Conservation (phyloP, 176 grass and related monocot species). For the Phyllostachys edulis region DNA sequence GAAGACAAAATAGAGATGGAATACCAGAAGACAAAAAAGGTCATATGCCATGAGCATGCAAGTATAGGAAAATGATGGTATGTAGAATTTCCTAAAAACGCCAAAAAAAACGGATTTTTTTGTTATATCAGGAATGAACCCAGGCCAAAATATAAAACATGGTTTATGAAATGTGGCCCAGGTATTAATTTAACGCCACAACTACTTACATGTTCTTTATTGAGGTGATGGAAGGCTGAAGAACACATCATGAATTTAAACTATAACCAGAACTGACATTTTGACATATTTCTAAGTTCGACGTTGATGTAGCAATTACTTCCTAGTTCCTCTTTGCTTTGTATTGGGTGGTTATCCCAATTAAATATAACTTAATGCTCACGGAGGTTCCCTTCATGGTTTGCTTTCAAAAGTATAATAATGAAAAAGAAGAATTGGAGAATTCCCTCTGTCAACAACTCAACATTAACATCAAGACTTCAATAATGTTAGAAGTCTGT, state of each 20-base stretch:
- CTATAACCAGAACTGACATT: constrained; percentile 13
- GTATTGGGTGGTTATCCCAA: background rate
- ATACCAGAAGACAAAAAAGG: background rate
- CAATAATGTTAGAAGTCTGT: constrained; percentile 31
- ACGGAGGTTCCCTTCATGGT: background rate
- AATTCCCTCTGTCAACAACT: constrained; percentile 21
- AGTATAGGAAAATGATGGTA: background rate
- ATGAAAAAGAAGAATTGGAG: background rate
- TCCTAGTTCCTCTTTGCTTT: constrained; percentile 4
- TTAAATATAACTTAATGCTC: constrained; percentile 16
- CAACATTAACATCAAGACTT: constrained; percentile 27
- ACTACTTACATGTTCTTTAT: constrained; percentile 3
- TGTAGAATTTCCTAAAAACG: background rate
- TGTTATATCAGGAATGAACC: background rate
- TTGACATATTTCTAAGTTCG: constrained; percentile 27
- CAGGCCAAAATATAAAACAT: background rate
- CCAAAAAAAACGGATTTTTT: background rate
- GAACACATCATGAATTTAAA: background rate
- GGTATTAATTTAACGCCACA: constrained; percentile 9
- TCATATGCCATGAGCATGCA: background rate
- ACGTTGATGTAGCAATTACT: constrained; percentile 19
- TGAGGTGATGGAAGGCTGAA: background rate
- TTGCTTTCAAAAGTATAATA: constrained; percentile 29
- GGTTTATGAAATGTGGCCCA: background rate
- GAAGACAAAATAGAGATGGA: background rate